Percentiles rank a stretch among this genome's conserved stretches.
phyloP scores from a whole-genome alignment of 2,329 filamentous ascomycete species.

The Neonectria hederae region DNA sequence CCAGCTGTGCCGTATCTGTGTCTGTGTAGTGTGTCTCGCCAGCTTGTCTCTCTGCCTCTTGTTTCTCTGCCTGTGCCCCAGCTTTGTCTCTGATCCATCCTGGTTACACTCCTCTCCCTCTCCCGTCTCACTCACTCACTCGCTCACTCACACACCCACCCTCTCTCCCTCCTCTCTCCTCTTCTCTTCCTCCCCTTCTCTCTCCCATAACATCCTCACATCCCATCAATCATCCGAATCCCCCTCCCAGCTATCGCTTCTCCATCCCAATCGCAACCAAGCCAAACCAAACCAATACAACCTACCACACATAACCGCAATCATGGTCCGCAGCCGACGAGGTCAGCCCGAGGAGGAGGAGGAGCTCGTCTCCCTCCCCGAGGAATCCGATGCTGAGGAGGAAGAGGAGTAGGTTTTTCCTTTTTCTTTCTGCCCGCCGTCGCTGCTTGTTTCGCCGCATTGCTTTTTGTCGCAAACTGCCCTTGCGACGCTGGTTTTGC shows the following conservation, averaged over 20 bases:
- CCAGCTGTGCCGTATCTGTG: slow-evolving; percentile 1
- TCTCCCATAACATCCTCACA: not conserved
- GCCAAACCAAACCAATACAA: not conserved
- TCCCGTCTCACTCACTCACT: not conserved
- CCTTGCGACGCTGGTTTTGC: slow-evolving; percentile 25
- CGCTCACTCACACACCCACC: not conserved
- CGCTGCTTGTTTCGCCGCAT: slow-evolving; percentile 2
- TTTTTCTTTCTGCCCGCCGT: not conserved
- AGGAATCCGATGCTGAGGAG: slow-evolving; percentile 61
- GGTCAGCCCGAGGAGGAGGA: slow-evolving; percentile 53
- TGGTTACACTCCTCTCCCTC: slow-evolving; percentile 7
- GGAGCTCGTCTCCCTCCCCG: slow-evolving; percentile 64
- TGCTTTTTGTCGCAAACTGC: slow-evolving; percentile 8
- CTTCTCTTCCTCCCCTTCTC: slow-evolving; percentile 3
- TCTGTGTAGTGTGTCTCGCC: slow-evolving; percentile 4
- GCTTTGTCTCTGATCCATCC: not conserved
- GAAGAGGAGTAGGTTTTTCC: slow-evolving; percentile 62
- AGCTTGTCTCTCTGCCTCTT: not conserved
- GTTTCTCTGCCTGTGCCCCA: slow-evolving; percentile 1
- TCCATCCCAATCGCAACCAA: not conserved
- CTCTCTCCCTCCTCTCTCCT: slow-evolving; percentile 3
- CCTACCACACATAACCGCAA: slow-evolving; percentile 8
- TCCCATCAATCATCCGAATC: slow-evolving; percentile 1
- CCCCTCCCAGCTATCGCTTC: not conserved
- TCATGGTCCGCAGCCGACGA: slow-evolving; percentile 22